Evolutionary conservation across 148 eudicot genomes (phyloP).

Genomic region (Heliamphora exappendiculata): DNA sequence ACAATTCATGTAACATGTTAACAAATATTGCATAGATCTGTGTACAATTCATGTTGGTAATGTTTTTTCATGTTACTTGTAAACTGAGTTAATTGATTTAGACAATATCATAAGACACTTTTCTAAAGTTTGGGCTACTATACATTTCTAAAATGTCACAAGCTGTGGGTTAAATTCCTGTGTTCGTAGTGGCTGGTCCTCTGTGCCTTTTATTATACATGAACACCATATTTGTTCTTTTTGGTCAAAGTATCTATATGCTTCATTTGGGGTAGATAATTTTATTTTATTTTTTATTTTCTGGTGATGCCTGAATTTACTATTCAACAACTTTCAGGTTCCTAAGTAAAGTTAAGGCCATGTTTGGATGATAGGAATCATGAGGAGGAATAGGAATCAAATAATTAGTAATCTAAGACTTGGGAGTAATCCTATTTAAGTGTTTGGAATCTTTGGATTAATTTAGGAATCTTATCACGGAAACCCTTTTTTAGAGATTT

Average conservation of each 20-base stretch:
- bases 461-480: too few relatives aligned
- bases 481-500: too few relatives aligned
- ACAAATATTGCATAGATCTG: not conserved
- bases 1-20: too few relatives aligned
- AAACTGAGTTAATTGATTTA: not conserved
- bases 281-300: not conserved
- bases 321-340: not conserved
- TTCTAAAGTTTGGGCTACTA: too few relatives aligned
- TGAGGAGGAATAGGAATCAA: too few relatives aligned
- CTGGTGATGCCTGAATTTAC: slow-evolving; percentile 6
- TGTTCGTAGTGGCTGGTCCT: slow-evolving; percentile 2
- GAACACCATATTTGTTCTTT: not conserved
- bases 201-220: not conserved
- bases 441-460: too few relatives aligned
- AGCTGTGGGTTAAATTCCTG: not conserved
- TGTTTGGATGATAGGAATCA: too few relatives aligned
- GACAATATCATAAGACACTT: not conserved
- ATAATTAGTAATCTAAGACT: too few relatives aligned
- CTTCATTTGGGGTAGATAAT: not conserved
- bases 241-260: not conserved
- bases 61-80: not conserved
- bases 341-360: not conserved
- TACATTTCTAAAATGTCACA: not conserved
- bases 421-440: too few relatives aligned
- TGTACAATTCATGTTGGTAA: too few relatives aligned